These are phyloP conservation scores for Phragmites australis DNA, from an alignment of 176 grass and related monocot species.

Conservation along the genomic window DNA sequence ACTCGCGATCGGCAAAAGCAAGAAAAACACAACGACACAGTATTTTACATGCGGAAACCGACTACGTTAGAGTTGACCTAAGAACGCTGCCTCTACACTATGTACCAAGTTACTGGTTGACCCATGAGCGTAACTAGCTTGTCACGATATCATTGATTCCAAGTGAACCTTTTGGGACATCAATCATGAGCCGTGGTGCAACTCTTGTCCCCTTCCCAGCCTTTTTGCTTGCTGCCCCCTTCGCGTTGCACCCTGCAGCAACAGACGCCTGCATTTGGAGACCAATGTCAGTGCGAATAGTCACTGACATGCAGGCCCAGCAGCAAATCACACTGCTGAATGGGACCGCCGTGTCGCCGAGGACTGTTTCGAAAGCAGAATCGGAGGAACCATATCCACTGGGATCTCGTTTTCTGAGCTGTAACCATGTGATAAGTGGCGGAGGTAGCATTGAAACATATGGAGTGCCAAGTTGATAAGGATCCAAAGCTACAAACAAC, in stretches of 20 bases:
- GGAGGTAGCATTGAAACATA: too few species aligned
- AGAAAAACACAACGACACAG: too few species aligned
- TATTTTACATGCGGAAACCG: too few species aligned
- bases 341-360: too few species aligned
- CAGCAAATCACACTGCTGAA: background rate
- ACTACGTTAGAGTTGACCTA: too few species aligned
- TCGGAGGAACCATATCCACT: background rate
- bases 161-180: constrained; percentile 20
- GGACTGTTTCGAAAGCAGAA: background rate
- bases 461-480: too few species aligned
- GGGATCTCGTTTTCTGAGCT: background rate
- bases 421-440: background rate
- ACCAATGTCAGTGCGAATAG: background rate
- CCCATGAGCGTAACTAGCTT: background rate
- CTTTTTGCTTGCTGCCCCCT: background rate
- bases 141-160: background rate
- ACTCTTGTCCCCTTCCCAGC: constrained; percentile 12
- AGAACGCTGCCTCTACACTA: too few species aligned
- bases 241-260: constrained; percentile 8
- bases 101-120: background rate
- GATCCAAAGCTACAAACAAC: too few species aligned
- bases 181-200: constrained; percentile 2
- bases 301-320: background rate
- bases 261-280: constrained; percentile 13
- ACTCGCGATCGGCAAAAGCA: too few species aligned